These are phyloP conservation scores for Boletus rex-veris DNA, from an alignment of 768 basidiomycete genomes.

Conservation along the genomic window DNA sequence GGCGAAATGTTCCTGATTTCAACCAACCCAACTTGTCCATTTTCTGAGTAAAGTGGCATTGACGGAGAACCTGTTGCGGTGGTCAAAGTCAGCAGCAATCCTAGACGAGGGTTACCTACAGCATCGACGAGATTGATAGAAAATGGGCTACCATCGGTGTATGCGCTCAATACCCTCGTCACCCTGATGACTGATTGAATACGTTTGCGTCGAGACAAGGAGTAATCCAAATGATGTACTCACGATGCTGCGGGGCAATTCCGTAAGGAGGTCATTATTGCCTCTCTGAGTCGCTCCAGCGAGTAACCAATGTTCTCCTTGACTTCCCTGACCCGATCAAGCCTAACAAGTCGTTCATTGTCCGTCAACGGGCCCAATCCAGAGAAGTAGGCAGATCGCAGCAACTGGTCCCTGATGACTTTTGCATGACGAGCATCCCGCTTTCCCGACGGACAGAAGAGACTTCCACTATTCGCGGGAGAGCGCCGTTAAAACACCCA, in stretches of 20 bases:
- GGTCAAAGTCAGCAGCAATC: neutral
- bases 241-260: conserved; percentile 23
- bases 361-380: neutral
- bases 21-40: conserved; percentile 55
- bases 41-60: conserved; percentile 52
- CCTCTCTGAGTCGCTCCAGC: conserved; percentile 18
- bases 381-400: conserved; percentile 21
- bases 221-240: conserved; percentile 2
- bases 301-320: conserved; percentile 29
- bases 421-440: conserved; percentile 27
- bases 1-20: conserved; percentile 37
- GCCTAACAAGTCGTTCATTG: conserved; percentile 21
- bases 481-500: neutral
- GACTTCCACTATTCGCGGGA: conserved; percentile 30
- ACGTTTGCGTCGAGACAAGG: neutral
- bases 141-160: conserved; percentile 48
- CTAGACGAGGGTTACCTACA: conserved; percentile 30
- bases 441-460: conserved; percentile 29
- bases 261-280: conserved; percentile 16
- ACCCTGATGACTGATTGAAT: conserved; percentile 27
- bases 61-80: conserved; percentile 47
- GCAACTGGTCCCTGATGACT: conserved; percentile 27
- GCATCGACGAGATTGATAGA: conserved; percentile 58
- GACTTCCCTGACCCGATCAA: conserved; percentile 23
- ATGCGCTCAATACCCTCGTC: conserved; percentile 47